Conservation (phyloP, 768 basidiomycete genomes). For the Russula compacta region DNA sequence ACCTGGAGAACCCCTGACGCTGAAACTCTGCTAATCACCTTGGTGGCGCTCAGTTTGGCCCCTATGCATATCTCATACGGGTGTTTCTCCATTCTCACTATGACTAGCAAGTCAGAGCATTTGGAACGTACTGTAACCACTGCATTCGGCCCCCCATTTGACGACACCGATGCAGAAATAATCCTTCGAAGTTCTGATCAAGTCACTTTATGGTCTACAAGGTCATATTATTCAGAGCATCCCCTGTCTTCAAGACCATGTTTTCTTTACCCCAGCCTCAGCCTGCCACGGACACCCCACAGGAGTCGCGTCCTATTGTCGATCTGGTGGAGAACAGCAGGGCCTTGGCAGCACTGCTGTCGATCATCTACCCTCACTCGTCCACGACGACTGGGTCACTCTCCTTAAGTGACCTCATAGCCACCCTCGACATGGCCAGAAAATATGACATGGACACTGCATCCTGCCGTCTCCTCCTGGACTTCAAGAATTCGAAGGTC, state of each 20-base stretch:
- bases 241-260: background rate
- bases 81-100: no score
- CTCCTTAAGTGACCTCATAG: background rate
- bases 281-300: background rate
- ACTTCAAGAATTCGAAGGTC: background rate
- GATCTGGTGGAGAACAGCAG: background rate
- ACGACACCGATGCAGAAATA: no score
- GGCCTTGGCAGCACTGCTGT: background rate
- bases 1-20: no score
- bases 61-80: no score
- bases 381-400: no score
- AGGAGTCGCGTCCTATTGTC: background rate
- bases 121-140: background rate
- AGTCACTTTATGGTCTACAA: background rate
- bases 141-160: background rate
- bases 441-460: background rate
- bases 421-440: background rate
- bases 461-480: background rate
- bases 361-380: background rate
- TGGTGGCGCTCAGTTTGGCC: no score
- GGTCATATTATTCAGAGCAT: background rate
- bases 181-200: slow-evolving; percentile 1
- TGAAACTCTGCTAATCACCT: no score
- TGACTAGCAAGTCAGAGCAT: background rate
- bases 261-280: background rate